Evolutionary conservation across 1,284 basidiomycete genomes (phyloP).

Genomic region (Malassezia vespertilionis): DNA sequence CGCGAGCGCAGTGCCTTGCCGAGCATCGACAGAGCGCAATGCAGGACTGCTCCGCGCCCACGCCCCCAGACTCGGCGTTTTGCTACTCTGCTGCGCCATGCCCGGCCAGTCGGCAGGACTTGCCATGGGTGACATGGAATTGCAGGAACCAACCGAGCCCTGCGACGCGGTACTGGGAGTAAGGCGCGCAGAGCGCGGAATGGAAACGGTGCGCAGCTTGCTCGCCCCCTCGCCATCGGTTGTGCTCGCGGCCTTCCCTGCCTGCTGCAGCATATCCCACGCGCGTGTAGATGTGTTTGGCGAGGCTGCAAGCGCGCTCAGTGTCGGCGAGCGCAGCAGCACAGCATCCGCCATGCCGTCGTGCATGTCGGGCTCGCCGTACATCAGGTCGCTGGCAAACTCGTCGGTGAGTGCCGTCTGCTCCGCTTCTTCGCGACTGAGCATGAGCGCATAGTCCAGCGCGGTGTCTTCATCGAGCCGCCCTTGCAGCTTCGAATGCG

Average conservation of each 20-base stretch:
- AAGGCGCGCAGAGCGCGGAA: constrained; percentile 24
- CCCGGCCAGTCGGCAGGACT: no score
- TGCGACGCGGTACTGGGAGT: constrained; percentile 1
- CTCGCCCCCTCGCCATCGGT: constrained; percentile 16
- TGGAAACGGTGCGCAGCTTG: constrained; percentile 34
- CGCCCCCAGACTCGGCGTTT: constrained; percentile 7
- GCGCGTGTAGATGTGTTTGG: constrained; percentile 35
- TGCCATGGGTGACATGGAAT: no score
- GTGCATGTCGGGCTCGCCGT: constrained; percentile 1
- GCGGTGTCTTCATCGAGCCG: constrained; percentile 67
- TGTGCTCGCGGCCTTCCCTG: constrained; percentile 13
- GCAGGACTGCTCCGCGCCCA: constrained; percentile 8
- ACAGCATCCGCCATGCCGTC: constrained; percentile 15
- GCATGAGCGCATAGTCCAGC: constrained; percentile 70
- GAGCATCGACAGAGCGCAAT: constrained; percentile 6
- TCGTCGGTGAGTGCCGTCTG: constrained; percentile 2
- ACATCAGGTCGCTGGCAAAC: constrained; percentile 11
- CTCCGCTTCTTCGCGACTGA: constrained; percentile 61
- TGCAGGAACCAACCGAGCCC: no score
- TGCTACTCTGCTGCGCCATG: no score
- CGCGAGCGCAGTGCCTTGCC: background rate
- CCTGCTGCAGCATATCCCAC: constrained; percentile 35
- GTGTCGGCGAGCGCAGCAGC: background rate
- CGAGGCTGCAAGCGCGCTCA: background rate
- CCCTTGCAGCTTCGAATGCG: constrained; percentile 54